Evolutionary conservation across 2,329 filamentous ascomycete species (phyloP).

Genomic region (Coniochaeta prunicola): DNA sequence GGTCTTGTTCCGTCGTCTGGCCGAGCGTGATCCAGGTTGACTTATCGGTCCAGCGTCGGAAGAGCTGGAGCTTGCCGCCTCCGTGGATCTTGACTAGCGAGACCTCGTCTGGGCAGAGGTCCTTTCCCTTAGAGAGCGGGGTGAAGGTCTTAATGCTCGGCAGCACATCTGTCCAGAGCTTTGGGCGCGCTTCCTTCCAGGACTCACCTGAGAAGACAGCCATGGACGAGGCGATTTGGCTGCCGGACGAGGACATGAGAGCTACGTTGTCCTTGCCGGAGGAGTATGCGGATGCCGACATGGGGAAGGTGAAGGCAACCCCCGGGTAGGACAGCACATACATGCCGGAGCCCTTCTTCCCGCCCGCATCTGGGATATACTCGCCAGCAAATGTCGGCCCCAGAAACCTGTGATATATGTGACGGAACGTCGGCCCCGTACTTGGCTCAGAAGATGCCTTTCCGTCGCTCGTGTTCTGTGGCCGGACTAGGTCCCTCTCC

Average conservation of each 20-base stretch:
- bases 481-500: conserved; percentile 69
- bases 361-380: conserved; percentile 61
- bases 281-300: conserved; percentile 68
- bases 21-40: conserved; percentile 69
- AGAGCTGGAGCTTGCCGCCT: conserved; percentile 69
- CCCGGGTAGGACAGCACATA: conserved; percentile 94
- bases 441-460: conserved; percentile 13
- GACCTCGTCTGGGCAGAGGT: conserved; percentile 81
- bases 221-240: conserved; percentile 74
- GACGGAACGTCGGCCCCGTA: conserved; percentile 69
- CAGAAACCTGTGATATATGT: conserved; percentile 89
- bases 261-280: conserved; percentile 75
- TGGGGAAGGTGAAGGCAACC: conserved; percentile 83
- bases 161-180: conserved; percentile 68
- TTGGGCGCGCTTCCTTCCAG: conserved; percentile 75
- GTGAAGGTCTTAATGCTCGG: conserved; percentile 67
- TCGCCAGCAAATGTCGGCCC: conserved; percentile 93
- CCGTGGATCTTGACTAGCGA: conserved; percentile 73
- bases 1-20: conserved; percentile 84
- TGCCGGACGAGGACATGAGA: conserved; percentile 70
- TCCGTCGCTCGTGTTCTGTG: conserved; percentile 24
- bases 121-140: conserved; percentile 62
- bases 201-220: conserved; percentile 85
- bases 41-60: conserved; percentile 60
- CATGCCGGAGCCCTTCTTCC: conserved; percentile 52